These are phyloP conservation scores for Parsonsia alboflavescens DNA, from an alignment of 257 asterid species.

Conservation along the genomic window DNA sequence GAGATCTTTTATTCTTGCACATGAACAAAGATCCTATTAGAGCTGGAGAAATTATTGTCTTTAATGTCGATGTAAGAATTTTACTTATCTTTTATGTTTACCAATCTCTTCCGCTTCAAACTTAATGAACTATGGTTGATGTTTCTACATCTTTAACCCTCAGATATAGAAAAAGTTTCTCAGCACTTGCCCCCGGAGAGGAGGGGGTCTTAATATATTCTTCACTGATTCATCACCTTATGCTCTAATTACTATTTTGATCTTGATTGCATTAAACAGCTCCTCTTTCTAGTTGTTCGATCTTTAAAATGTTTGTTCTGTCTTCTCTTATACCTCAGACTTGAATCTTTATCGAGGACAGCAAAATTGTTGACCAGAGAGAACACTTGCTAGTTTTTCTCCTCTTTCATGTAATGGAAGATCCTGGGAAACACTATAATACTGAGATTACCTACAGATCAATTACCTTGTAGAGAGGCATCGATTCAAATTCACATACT, in stretches of 20 bases:
- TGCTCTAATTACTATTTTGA: neutral
- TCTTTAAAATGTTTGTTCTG: neutral
- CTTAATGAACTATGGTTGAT: neutral
- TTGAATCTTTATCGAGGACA: neutral
- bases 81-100: neutral
- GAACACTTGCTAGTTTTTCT: neutral
- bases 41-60: constrained; percentile 34
- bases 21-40: constrained; percentile 33
- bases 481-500: neutral
- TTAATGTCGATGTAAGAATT: constrained; percentile 31
- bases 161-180: neutral
- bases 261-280: neutral
- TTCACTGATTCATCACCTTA: neutral
- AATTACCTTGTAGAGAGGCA: neutral
- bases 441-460: neutral
- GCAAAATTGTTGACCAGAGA: neutral
- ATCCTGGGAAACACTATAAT: neutral
- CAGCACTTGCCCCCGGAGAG: neutral
- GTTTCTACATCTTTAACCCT: neutral
- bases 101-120: neutral
- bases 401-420: neutral
- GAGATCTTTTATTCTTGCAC: constrained; percentile 34
- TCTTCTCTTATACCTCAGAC: neutral
- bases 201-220: neutral
- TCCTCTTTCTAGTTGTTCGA: neutral